Evolutionary conservation across 2,329 filamentous ascomycete genomes (phyloP), one percentile per base, ranked within the genome.

Genomic region (Pseudogymnoascus sp.): DNA sequence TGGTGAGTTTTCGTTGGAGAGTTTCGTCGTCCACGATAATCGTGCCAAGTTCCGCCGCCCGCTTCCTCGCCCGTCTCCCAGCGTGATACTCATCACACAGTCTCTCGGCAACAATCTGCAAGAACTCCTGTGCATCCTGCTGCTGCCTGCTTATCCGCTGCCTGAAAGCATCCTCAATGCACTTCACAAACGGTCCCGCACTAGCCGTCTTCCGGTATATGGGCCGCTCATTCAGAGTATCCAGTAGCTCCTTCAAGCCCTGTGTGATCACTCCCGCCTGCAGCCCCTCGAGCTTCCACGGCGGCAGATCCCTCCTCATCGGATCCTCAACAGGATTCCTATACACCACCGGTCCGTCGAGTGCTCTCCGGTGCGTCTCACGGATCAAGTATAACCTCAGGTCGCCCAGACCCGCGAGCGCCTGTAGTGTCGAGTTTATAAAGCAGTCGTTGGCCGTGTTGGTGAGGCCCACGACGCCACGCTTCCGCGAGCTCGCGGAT

Each of bases 371-470:
- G 74, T 97, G 91, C 34, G 89, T 88, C 76, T 97, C 93, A 67
- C 91, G 84, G 70, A 97, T 97, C 64, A 99, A 79, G 76, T 97
- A 99, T 67, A 94, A 76, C 65, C 94, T 87, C 70, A 99, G 78
- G 72, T 97, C 91, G 58, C 89, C 89, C 32, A 97, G 79, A 2
- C 94, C 94, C 12, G 94, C 93, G 43, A 99, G 81, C 6, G 91
- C 91, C 77, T 99, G 94, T 35, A 99, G 83, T 18, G 96, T 89
- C 22, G 91, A 96, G 75, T 99, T 99, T 78, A 97, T 97, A 75
- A 93, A 94, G 78, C 90, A 94, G 74, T 94, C 94, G 75, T 99
- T 99, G 67, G 93, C 94, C 7, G 90, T 86, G 74, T 99, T 99
- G 60, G 81, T 80, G 61, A 97, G 81, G 38, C 94, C 94, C 61